A percentile compares a stretch with the other conserved stretches of the same genome.
Evolutionary conservation across 1,139 yeast genomes (phyloP).

Genomic region (Pneumocystis wakefieldiae): DNA sequence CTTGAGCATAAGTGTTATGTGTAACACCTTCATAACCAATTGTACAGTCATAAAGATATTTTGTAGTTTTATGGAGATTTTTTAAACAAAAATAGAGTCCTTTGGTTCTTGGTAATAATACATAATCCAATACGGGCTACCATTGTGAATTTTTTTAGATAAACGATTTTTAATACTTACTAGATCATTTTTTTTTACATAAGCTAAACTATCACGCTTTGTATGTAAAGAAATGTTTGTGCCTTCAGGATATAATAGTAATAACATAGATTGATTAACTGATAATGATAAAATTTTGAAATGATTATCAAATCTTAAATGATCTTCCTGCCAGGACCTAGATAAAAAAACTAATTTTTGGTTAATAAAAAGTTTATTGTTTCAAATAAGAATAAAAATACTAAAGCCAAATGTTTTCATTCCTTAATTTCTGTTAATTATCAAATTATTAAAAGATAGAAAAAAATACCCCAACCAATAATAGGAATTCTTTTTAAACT

Average conservation of each 20-base stretch:
- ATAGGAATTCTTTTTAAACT: constrained; percentile 63
- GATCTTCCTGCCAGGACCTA: background rate
- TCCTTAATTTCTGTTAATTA: background rate
- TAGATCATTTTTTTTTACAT: constrained; percentile 37
- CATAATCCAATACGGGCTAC: constrained; percentile 38
- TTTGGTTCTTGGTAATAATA: constrained; percentile 64
- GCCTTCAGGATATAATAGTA: constrained; percentile 85
- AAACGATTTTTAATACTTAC: background rate
- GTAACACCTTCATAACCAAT: constrained; percentile 63
- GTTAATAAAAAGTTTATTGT: constrained; percentile 68
- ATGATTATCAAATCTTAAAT: background rate
- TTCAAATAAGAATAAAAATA: constrained; percentile 43
- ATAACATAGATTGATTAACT: constrained; percentile 28
- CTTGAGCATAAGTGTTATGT: constrained; percentile 57
- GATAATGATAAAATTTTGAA: background rate
- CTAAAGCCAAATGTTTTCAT: constrained; percentile 1
- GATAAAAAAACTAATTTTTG: constrained; percentile 30
- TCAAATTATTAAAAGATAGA: background rate
- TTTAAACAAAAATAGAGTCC: constrained; percentile 60
- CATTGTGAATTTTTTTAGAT: background rate
- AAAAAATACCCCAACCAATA: constrained; percentile 73
- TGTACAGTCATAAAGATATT: constrained; percentile 67
- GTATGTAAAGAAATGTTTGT: constrained; percentile 68
- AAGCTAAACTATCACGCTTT: constrained; percentile 39
- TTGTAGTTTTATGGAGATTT: constrained; percentile 43